Conservation (phyloP, 129 eudicot genomes). For the Artemisia tridentata region DNA sequence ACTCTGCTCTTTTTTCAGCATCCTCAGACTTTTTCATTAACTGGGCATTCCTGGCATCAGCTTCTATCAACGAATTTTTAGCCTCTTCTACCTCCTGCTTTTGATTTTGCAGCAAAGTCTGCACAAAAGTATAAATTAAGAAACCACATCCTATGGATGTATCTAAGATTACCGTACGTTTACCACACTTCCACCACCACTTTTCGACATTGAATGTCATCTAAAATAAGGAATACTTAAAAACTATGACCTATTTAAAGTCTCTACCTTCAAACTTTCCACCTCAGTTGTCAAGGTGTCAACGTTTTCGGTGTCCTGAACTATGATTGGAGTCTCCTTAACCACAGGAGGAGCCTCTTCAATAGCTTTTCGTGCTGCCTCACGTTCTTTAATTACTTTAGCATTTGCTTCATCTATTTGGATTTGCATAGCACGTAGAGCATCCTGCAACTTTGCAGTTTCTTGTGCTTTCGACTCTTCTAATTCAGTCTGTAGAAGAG, state of each 20-base stretch:
- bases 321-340: constrained; percentile 86
- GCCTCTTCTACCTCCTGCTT: too few species aligned
- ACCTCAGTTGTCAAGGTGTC: constrained; percentile 83
- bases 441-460: constrained; percentile 70
- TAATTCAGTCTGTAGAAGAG: constrained; percentile 59
- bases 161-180: too few species aligned
- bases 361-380: constrained; percentile 92
- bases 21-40: too few species aligned
- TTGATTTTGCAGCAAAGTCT: too few species aligned
- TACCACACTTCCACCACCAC: constrained; percentile 16
- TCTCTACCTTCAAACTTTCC: constrained; percentile 71
- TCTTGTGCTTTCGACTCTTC: constrained; percentile 93
- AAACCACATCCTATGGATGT: too few species aligned
- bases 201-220: background rate
- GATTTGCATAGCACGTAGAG: constrained; percentile 63
- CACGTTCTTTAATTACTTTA: constrained; percentile 69
- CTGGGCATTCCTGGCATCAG: too few species aligned
- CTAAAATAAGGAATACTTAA: background rate
- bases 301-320: constrained; percentile 79
- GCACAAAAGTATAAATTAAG: too few species aligned
- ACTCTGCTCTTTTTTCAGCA: too few species aligned
- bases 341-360: constrained; percentile 95
- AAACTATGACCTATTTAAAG: constrained; percentile 20
- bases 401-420: constrained; percentile 90
- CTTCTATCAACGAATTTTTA: too few species aligned